phyloP scores from a whole-genome alignment of 768 basidiomycete genomes.

The Boletus huronensis region DNA sequence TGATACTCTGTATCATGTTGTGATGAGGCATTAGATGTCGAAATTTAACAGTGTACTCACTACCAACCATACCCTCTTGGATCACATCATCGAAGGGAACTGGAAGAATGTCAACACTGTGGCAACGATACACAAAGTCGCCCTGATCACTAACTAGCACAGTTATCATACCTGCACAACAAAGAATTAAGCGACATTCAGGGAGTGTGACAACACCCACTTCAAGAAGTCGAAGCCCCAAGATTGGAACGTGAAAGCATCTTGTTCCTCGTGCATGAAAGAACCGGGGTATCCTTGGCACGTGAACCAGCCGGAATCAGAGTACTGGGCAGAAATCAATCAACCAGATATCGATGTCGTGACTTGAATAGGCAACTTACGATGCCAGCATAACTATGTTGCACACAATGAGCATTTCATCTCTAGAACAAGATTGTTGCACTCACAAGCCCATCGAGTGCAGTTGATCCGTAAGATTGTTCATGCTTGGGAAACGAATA shows the following conservation, averaged over 20 bases:
- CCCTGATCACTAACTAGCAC: constrained; percentile 39
- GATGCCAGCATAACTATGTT: constrained; percentile 53
- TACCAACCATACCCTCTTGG: constrained; percentile 50
- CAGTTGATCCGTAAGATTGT: constrained; percentile 48
- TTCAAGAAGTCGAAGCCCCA: constrained; percentile 68
- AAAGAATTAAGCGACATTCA: constrained; percentile 2
- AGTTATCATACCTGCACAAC: constrained; percentile 52
- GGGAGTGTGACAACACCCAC: constrained; percentile 32
- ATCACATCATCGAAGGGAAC: constrained; percentile 56
- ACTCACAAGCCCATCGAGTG: constrained; percentile 56
- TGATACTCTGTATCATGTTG: constrained; percentile 43
- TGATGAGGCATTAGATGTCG: neutral
- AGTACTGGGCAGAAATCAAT: constrained; percentile 40
- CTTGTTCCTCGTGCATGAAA: constrained; percentile 57
- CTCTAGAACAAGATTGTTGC: neutral
- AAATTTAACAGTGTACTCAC: constrained; percentile 32
- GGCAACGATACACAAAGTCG: neutral
- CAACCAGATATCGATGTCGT: neutral
- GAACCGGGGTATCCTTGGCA: constrained; percentile 61
- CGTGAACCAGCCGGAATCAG: constrained; percentile 67
- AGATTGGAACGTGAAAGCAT: constrained; percentile 51
- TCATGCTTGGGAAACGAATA: constrained; percentile 55
- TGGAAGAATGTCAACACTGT: constrained; percentile 18
- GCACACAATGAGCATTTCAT: constrained; percentile 2
- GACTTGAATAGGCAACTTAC: constrained; percentile 32